A percentile compares a stretch with the other conserved stretches of the same genome.
Evolutionary conservation across 345 rosid species (phyloP).

Genomic region (Populus deltoides): DNA sequence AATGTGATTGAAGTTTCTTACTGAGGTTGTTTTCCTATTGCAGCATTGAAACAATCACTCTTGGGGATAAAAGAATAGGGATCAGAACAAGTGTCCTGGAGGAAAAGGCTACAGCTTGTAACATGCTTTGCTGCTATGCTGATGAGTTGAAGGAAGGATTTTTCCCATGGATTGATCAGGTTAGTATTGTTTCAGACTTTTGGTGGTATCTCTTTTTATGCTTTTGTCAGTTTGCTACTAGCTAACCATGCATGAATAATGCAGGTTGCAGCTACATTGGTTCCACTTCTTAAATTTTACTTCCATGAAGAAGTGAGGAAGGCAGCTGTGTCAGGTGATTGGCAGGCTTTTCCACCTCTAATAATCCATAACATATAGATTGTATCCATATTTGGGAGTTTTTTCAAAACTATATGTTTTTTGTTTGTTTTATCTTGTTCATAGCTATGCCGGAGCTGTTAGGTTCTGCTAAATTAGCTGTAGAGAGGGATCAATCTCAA

Average conservation of each 20-base stretch:
- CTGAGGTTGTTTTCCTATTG: constrained; percentile 22
- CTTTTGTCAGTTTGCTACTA: background rate
- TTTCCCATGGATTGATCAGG: constrained; percentile 99
- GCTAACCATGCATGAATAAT: constrained; percentile 1
- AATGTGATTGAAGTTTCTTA: constrained; percentile 1
- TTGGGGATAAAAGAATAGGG: constrained; percentile 95
- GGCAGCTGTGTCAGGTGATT: constrained; percentile 93
- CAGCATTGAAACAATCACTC: constrained; percentile 97
- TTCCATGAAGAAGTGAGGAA: constrained; percentile 99
- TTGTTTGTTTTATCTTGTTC: constrained; percentile 6
- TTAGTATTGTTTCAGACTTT: constrained; percentile 23
- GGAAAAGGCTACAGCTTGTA: constrained; percentile 97
- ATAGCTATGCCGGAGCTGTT: constrained; percentile 97
- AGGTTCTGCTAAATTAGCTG: constrained; percentile 88
- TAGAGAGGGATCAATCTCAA: constrained; percentile 78
- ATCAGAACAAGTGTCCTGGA: constrained; percentile 93
- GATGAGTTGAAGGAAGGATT: constrained; percentile 98
- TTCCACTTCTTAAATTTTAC: constrained; percentile 93
- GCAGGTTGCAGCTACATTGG: constrained; percentile 92
- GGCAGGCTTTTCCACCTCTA: background rate
- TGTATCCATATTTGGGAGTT: constrained; percentile 1
- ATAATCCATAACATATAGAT: background rate
- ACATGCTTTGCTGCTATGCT: constrained; percentile 96
- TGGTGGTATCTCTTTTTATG: background rate
- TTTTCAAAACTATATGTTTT: background rate